phyloP scores from a whole-genome alignment of 306 rosid species.

The Herpetospermum pedunculosum region DNA sequence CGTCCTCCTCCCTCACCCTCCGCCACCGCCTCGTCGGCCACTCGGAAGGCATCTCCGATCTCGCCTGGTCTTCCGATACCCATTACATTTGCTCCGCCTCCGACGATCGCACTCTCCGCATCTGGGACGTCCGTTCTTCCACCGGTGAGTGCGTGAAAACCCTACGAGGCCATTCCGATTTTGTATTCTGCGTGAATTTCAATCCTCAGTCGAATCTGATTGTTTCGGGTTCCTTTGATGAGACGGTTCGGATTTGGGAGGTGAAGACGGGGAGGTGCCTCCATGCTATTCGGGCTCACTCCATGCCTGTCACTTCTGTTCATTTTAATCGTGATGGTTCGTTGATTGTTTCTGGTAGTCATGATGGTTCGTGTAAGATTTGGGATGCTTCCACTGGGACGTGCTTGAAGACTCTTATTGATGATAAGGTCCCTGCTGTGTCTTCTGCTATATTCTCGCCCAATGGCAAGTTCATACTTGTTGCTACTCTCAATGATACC shows the following conservation, averaged over 20 bases:
- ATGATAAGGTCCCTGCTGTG: conserved; percentile 61
- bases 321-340: conserved; percentile 86
- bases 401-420: conserved; percentile 52
- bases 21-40: conserved; percentile 68
- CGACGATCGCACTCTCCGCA: conserved; percentile 80
- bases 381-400: conserved; percentile 58
- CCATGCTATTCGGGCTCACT: conserved; percentile 44
- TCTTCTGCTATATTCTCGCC: conserved; percentile 89
- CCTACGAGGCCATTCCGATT: conserved; percentile 61
- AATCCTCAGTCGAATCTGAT: conserved; percentile 64
- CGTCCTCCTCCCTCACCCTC: conserved; percentile 38
- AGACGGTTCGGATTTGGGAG: conserved; percentile 78
- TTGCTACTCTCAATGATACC: conserved; percentile 80
- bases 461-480: conserved; percentile 80
- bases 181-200: conserved; percentile 82
- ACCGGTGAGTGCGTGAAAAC: conserved; percentile 65
- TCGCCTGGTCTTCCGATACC: conserved; percentile 89
- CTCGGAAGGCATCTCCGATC: conserved; percentile 69
- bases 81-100: conserved; percentile 95
- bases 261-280: conserved; percentile 76
- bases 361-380: conserved; percentile 83
- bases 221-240: conserved; percentile 88
- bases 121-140: conserved; percentile 68
- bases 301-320: conserved; percentile 76
- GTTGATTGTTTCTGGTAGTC: conserved; percentile 76